These are phyloP conservation scores for Macrotyloma uniflorum DNA, from an alignment of 306 rosid genomes.

Conservation along the genomic window DNA sequence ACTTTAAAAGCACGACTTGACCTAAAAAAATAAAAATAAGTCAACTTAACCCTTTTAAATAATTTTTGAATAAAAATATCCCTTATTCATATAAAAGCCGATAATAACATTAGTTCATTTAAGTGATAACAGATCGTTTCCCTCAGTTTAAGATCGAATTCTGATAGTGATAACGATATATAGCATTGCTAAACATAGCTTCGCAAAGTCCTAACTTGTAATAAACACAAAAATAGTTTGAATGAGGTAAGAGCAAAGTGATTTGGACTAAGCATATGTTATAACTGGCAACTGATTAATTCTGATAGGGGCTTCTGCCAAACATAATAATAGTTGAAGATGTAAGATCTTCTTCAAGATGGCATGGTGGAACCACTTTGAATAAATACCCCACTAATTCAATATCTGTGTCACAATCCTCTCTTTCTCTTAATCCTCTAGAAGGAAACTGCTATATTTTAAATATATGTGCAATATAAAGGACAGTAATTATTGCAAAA, in stretches of 20 bases:
- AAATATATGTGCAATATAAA: neutral
- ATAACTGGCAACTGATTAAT: slow-evolving; percentile 8
- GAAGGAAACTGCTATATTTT: slow-evolving; percentile 15
- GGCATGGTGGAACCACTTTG: slow-evolving; percentile 43
- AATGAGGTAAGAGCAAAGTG: slow-evolving; percentile 7
- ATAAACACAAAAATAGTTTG: neutral
- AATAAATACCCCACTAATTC: slow-evolving; percentile 29
- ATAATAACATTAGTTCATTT: too few relatives aligned
- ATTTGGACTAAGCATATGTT: neutral
- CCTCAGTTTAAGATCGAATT: too few relatives aligned
- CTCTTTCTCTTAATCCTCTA: slow-evolving; percentile 42
- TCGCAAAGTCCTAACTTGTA: neutral
- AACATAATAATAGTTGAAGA: slow-evolving; percentile 45
- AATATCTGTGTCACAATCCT: slow-evolving; percentile 32
- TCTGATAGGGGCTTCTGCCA: neutral
- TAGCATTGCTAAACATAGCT: neutral
- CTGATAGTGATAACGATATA: too few relatives aligned
- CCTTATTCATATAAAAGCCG: too few relatives aligned
- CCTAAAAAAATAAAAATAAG: too few relatives aligned
- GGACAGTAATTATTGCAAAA: slow-evolving; percentile 39
- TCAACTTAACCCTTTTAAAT: too few relatives aligned
- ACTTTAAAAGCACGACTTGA: too few relatives aligned
- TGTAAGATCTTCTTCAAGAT: slow-evolving; percentile 39
- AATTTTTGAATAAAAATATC: too few relatives aligned
- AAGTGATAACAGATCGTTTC: too few relatives aligned